Percentiles rank a stretch among this genome's conserved stretches.
Conservation (phyloP, 768 basidiomycete genomes). For the Naematelia aurantialba region DNA sequence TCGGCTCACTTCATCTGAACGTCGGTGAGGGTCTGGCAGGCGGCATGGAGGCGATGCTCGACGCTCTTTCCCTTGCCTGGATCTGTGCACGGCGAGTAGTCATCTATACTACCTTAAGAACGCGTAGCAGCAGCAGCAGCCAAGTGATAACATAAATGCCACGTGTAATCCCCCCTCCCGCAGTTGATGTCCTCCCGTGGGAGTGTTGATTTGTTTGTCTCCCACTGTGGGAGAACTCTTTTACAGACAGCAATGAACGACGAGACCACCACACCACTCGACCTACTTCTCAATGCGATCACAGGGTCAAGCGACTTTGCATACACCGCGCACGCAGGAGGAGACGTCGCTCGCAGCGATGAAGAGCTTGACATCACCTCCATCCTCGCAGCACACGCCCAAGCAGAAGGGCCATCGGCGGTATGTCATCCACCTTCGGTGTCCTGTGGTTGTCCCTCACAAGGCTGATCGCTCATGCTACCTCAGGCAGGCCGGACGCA, state of each 20-base stretch:
- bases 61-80: too few species aligned
- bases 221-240: constrained; percentile 11
- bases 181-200: too few species aligned
- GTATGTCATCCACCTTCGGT: constrained; percentile 1
- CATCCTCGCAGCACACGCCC: not conserved
- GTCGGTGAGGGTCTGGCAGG: too few species aligned
- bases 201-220: constrained; percentile 5
- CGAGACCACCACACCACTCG: constrained; percentile 31
- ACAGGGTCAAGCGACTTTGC: constrained; percentile 17
- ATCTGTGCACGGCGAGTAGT: too few species aligned
- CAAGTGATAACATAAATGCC: not conserved
- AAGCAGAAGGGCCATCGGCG: not conserved
- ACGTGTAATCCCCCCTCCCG: too few species aligned
- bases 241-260: constrained; percentile 4
- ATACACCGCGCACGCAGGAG: constrained; percentile 3
- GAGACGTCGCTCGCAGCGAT: not conserved
- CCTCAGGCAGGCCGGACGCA: not conserved
- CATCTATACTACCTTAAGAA: too few species aligned
- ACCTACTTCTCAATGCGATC: constrained; percentile 46
- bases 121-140: not conserved
- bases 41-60: too few species aligned
- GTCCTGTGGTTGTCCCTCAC: not conserved
- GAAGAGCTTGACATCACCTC: not conserved
- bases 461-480: not conserved
- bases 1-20: not conserved